Percentiles rank a stretch among this genome's conserved stretches.
Evolutionary conservation across 371 early-diverging fungal species (phyloP).

Genomic region (Mortierella sp.): DNA sequence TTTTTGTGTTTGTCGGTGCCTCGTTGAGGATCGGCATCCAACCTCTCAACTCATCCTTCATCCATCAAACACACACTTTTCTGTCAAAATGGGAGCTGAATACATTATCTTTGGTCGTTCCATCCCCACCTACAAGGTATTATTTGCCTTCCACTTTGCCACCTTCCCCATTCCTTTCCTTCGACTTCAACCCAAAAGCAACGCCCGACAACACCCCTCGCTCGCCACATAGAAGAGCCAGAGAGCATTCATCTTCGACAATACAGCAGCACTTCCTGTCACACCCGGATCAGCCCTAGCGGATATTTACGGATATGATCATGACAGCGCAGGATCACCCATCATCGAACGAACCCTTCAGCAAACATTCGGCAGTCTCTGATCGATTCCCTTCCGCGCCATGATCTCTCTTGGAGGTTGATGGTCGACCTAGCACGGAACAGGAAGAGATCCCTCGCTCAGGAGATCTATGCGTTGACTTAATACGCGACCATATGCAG

Average conservation of each 20-base stretch:
- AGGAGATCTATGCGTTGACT: no score
- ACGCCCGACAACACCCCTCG: background rate
- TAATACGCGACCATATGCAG: no score
- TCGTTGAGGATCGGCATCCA: constrained; percentile 8
- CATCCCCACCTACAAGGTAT: constrained; percentile 58
- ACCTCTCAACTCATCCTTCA: constrained; percentile 24
- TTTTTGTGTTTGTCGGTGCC: background rate
- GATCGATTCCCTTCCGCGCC: no score
- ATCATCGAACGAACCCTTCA: background rate
- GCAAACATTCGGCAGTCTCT: background rate
- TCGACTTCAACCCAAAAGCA: no score
- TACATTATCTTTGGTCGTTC: constrained; percentile 58
- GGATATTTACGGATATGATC: background rate
- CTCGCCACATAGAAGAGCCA: background rate
- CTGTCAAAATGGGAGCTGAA: constrained; percentile 57
- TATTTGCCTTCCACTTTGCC: background rate
- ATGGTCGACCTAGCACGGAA: no score
- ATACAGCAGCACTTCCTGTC: background rate
- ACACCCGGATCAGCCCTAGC: background rate
- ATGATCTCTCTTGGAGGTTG: no score
- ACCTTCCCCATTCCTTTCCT: background rate
- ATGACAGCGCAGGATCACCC: background rate
- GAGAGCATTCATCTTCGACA: no score
- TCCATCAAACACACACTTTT: constrained; percentile 13
- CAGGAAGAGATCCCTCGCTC: no score